Base-by-base conservation (phyloP, 192 early-diverging fungal genomes). In the Coemansia sp. region DNA sequence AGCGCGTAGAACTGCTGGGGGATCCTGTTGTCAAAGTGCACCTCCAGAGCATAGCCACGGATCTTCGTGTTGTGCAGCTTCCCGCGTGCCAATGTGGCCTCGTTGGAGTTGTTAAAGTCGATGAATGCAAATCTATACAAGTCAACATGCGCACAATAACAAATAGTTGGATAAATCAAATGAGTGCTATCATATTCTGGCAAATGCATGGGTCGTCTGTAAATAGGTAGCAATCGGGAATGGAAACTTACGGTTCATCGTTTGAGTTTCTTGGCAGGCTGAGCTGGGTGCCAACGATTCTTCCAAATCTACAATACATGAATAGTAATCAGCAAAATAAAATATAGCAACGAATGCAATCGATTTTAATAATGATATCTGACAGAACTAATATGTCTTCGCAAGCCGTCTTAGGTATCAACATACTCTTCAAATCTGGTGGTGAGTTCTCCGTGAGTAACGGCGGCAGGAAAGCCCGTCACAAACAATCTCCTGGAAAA, bases 11-110 rank as follows among this genome's bases (percentile, higher is more conserved):
- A 69, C 30, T 67, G 61, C 7, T 62, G 64, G 20, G 78, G 78
- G 21, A 81, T 72, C 58, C 69, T 81, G 30, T 69, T 71, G 60
- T 81, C 78, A 62, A 81, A 82, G 33, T 77, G 75, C 9, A 82
- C 79, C 18, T 76, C 75, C 24, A 82, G 61, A 16, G 60, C 26
- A n/a, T 66, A 34, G 15, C 68, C 68, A 15, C 64, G 64, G 14
- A 82, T 30, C 30, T 67, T 21, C 14, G 71, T 51, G 36, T 74
- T 64, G 34, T 73, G 67, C 62, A 82, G 57, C 43, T 66, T 73
- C 58, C 67, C 60, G 35, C 79, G 75, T 11, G 74, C 75, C 12
- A 60, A 21, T 9, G 75, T 75, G 36, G 79, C 79, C 52, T 73
- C 67, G 45, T 52, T 74, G 10, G 71, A 71, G 18, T 48, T 38